These are phyloP conservation scores for Erysimum cheiranthoides DNA, from an alignment of 345 rosid genomes.

Conservation along the genomic window DNA sequence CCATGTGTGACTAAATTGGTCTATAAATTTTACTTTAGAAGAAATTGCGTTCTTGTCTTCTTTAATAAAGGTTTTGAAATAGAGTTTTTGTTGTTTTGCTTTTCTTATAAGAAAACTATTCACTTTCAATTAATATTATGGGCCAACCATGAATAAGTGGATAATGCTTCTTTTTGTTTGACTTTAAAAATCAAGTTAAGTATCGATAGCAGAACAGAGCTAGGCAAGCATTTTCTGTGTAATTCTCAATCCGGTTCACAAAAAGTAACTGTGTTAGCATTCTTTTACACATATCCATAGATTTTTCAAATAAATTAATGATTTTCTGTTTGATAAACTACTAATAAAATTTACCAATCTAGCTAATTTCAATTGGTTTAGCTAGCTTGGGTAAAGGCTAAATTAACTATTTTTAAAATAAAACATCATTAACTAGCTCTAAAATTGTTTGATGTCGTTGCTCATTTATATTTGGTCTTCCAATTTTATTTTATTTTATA, in stretches of 20 bases:
- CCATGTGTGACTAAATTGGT: constrained; percentile 29
- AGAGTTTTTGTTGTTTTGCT: constrained; percentile 14
- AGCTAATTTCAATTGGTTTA: background rate
- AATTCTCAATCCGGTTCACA: background rate
- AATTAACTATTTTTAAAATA: background rate
- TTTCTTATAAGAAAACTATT: constrained; percentile 13
- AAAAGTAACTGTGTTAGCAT: background rate
- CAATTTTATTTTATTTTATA: background rate
- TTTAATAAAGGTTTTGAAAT: constrained; percentile 19
- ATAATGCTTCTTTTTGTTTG: constrained; percentile 4
- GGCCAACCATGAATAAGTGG: constrained; percentile 16
- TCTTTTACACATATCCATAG: background rate
- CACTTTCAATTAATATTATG: background rate
- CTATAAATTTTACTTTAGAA: background rate
- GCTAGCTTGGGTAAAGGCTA: background rate
- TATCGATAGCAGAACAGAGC: constrained; percentile 3
- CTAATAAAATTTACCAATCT: background rate
- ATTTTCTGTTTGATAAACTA: background rate
- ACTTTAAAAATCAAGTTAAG: background rate
- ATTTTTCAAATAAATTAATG: background rate
- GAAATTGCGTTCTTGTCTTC: background rate
- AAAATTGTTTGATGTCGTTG: background rate
- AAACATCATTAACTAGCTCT: background rate
- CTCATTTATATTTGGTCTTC: background rate
- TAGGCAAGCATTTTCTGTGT: background rate